These are phyloP conservation scores for Purpureocillium lavendulum DNA, from an alignment of 2,329 filamentous ascomycete genomes.

Conservation along the genomic window DNA sequence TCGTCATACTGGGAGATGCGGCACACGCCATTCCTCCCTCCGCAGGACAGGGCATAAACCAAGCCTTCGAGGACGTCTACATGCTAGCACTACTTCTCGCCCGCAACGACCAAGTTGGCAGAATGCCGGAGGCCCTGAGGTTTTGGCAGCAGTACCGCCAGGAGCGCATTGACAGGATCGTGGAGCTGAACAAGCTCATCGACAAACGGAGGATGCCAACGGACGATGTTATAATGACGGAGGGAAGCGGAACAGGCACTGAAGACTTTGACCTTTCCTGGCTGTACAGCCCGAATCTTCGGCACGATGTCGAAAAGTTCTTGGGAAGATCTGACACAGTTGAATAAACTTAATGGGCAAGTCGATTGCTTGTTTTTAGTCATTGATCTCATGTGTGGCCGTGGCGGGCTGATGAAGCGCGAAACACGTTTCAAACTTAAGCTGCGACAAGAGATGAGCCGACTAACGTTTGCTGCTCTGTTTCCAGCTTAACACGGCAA, in stretches of 20 bases:
- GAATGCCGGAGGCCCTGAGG: constrained; percentile 18
- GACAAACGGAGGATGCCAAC: constrained; percentile 36
- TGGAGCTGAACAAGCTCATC: constrained; percentile 38
- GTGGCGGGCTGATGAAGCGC: too few relatives aligned
- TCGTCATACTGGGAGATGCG: constrained; percentile 38
- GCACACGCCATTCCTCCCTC: constrained; percentile 40
- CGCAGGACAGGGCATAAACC: constrained; percentile 36
- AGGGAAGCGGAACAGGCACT: constrained; percentile 2
- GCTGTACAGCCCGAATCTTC: not conserved
- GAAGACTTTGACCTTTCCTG: not conserved
- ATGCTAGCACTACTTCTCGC: constrained; percentile 31
- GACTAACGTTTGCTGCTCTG: too few relatives aligned
- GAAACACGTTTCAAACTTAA: too few relatives aligned
- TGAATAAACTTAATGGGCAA: too few relatives aligned
- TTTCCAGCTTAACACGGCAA: too few relatives aligned
- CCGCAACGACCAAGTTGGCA: constrained; percentile 11
- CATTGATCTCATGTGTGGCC: too few relatives aligned
- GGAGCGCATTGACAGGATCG: constrained; percentile 34
- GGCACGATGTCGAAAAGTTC: not conserved
- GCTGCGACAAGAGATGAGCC: too few relatives aligned
- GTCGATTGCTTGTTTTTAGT: too few relatives aligned
- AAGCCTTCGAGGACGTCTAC: constrained; percentile 42
- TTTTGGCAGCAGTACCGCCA: constrained; percentile 42
- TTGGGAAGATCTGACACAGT: too few relatives aligned
- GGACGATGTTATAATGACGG: constrained; percentile 12